Evolutionary conservation across 345 rosid species (phyloP).

Genomic region (Draba incana): DNA sequence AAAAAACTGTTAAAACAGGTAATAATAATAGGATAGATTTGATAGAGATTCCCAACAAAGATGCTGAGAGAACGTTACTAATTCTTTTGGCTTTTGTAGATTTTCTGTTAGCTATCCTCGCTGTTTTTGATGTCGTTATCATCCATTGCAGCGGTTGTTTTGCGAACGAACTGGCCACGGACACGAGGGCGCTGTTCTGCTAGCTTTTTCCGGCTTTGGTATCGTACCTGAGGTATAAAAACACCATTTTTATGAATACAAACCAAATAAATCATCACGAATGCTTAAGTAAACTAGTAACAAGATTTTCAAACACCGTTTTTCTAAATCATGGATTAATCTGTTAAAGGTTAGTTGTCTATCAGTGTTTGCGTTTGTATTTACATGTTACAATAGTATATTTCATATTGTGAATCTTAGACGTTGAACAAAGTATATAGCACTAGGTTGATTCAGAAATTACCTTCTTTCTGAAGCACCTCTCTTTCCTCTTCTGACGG

Average conservation of each 20-base stretch:
- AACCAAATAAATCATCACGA: background rate
- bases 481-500: conserved; percentile 82
- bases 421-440: background rate
- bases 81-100: conserved; percentile 3
- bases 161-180: conserved; percentile 70
- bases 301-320: background rate
- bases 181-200: conserved; percentile 76
- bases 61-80: conserved; percentile 36
- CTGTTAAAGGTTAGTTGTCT: no score
- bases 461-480: conserved; percentile 85
- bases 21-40: conserved; percentile 17
- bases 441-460: conserved; percentile 2
- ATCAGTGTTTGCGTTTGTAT: background rate
- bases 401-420: no score
- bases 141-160: conserved; percentile 28
- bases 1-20: conserved; percentile 34
- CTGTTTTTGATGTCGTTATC: conserved; percentile 25
- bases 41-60: conserved; percentile 14
- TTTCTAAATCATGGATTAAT: no score
- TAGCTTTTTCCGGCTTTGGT: conserved; percentile 70
- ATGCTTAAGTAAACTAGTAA: background rate
- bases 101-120: conserved; percentile 39
- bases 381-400: background rate
- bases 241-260: background rate
- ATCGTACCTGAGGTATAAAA: conserved; percentile 56